Conservation (phyloP, 495 filamentous ascomycete species). For the Talaromyces wortmannii region DNA sequence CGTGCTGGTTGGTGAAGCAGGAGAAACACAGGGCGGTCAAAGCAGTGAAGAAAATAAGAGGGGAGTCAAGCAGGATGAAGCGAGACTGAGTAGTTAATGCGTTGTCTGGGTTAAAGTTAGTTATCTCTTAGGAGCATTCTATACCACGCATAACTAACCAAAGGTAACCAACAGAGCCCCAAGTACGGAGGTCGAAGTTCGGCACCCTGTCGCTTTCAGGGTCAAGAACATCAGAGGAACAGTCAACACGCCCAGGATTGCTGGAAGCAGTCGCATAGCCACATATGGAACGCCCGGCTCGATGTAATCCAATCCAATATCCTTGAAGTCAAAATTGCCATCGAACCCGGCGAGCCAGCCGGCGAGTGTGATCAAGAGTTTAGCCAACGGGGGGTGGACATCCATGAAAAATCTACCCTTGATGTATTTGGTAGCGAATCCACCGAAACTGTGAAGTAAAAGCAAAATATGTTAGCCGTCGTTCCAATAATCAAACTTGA, state of each 20-base stretch:
- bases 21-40: slow-evolving; percentile 87
- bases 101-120: slow-evolving; percentile 59
- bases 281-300: slow-evolving; percentile 95
- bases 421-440: slow-evolving; percentile 97
- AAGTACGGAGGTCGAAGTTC: slow-evolving; percentile 71
- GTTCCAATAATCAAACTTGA: not conserved
- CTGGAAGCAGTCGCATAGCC: slow-evolving; percentile 91
- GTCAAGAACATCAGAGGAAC: slow-evolving; percentile 92
- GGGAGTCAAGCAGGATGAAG: slow-evolving; percentile 92
- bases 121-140: no score
- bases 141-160: slow-evolving; percentile 39
- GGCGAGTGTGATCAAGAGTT: slow-evolving; percentile 89
- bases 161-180: slow-evolving; percentile 86
- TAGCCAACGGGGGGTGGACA: slow-evolving; percentile 95
- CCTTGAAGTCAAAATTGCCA: slow-evolving; percentile 97
- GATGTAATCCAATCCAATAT: slow-evolving; percentile 97
- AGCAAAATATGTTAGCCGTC: slow-evolving; percentile 10
- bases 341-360: slow-evolving; percentile 94
- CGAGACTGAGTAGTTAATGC: slow-evolving; percentile 91
- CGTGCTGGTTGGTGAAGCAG: slow-evolving; percentile 94
- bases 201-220: slow-evolving; percentile 84
- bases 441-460: slow-evolving; percentile 67
- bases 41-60: slow-evolving; percentile 87
- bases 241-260: slow-evolving; percentile 76
- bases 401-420: slow-evolving; percentile 99